phyloP scores from a whole-genome alignment of 345 rosid genomes.

The Hibiscus tridactylites region DNA sequence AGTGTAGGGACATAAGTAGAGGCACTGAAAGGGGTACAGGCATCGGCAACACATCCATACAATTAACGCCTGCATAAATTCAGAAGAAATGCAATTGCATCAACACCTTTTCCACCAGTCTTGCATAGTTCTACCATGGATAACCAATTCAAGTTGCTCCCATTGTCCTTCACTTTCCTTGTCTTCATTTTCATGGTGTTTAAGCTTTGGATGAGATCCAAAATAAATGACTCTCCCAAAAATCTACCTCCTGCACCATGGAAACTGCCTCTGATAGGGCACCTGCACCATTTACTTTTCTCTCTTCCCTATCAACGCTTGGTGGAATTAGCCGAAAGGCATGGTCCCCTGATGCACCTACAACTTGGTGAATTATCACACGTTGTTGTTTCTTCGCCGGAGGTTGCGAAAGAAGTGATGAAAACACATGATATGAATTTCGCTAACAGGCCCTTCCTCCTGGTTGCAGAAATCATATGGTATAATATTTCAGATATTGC shows the following conservation, averaged over 20 bases:
- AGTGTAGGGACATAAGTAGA: too few species aligned
- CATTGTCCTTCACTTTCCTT: neutral
- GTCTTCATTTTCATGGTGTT: neutral
- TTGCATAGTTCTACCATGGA: neutral
- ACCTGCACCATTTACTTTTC: neutral
- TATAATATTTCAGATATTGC: neutral
- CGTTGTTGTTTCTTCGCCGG: neutral
- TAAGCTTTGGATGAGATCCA: neutral
- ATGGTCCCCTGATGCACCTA: neutral
- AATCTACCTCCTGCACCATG: neutral
- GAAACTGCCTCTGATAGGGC: neutral
- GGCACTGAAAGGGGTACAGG: too few species aligned
- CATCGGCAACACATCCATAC: too few species aligned
- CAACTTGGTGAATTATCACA: neutral
- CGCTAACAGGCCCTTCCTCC: neutral
- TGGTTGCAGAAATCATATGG: neutral
- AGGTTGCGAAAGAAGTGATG: neutral
- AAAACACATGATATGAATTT: neutral
- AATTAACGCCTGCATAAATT: too few species aligned
- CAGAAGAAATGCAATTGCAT: too few species aligned
- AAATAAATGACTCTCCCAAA: neutral
- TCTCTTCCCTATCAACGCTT: neutral
- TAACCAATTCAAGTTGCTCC: neutral
- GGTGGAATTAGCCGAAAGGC: neutral
- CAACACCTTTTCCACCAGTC: too few species aligned